These are phyloP conservation scores for Picochlorum costavermella DNA, from an alignment of 139 green algal genomes.

Conservation along the genomic window DNA sequence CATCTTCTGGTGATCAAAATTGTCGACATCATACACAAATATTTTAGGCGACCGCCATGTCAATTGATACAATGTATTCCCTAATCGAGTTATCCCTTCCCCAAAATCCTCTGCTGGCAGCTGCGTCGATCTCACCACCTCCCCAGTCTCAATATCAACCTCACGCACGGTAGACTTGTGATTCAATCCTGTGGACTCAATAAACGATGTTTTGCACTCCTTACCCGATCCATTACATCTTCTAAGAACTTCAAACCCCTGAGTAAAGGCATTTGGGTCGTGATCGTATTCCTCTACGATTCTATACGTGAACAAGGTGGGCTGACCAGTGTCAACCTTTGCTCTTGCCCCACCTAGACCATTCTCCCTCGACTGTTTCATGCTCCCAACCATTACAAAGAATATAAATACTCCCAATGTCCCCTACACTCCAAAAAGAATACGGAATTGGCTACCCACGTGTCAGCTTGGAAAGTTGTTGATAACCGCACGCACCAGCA, in stretches of 20 bases:
- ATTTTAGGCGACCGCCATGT: slow-evolving; percentile 43
- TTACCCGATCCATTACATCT: slow-evolving; percentile 31
- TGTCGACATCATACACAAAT: slow-evolving; percentile 27
- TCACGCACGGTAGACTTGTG: slow-evolving; percentile 57
- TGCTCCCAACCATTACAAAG: slow-evolving; percentile 12
- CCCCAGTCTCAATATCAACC: slow-evolving; percentile 52
- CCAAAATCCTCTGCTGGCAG: slow-evolving; percentile 55
- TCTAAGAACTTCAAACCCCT: slow-evolving; percentile 65
- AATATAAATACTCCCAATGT: slow-evolving; percentile 22
- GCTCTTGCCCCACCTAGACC: neutral
- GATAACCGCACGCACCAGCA: too few relatives aligned
- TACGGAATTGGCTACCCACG: neutral
- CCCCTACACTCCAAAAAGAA: slow-evolving; percentile 10
- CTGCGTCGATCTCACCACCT: slow-evolving; percentile 29
- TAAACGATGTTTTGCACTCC: slow-evolving; percentile 56
- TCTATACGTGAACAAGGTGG: slow-evolving; percentile 33
- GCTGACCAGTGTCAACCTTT: neutral
- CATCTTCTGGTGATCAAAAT: slow-evolving; percentile 20
- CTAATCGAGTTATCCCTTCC: slow-evolving; percentile 60
- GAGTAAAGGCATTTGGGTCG: slow-evolving; percentile 72
- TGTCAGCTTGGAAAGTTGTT: too few relatives aligned
- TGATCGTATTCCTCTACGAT: slow-evolving; percentile 59
- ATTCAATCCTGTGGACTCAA: slow-evolving; percentile 76
- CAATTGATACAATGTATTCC: slow-evolving; percentile 62
- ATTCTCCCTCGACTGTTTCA: neutral